phyloP scores from a whole-genome alignment of 371 early-diverging fungal genomes.

The Mortierella sp. region DNA sequence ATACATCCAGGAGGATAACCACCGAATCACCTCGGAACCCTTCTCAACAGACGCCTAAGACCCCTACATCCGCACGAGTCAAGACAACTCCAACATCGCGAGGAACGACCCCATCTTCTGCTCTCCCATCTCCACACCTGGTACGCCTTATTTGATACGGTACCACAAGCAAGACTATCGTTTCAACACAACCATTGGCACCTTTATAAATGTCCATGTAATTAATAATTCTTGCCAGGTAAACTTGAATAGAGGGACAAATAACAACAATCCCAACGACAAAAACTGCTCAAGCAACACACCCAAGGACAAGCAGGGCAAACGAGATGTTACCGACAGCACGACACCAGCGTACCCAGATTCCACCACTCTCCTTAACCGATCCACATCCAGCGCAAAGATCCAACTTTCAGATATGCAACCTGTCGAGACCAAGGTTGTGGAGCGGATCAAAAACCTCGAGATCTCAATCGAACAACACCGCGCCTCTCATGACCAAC shows the following conservation, averaged over 20 bases:
- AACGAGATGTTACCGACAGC: constrained; percentile 16
- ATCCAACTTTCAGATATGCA: constrained; percentile 36
- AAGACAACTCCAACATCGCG: constrained; percentile 6
- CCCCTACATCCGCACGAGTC: constrained; percentile 8
- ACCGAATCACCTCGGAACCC: constrained; percentile 1
- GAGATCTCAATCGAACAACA: constrained; percentile 47
- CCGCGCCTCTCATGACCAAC: constrained; percentile 11
- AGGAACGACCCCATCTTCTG: constrained; percentile 1
- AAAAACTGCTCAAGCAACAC: constrained; percentile 5
- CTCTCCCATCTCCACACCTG: background rate
- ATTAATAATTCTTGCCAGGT: background rate
- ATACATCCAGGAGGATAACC: background rate
- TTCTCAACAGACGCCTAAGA: constrained; percentile 19
- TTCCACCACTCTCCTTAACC: constrained; percentile 18
- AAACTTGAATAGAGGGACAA: background rate
- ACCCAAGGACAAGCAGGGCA: background rate
- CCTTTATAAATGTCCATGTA: background rate
- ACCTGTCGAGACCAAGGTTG: constrained; percentile 17
- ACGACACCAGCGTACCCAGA: constrained; percentile 40
- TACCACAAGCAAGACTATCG: background rate
- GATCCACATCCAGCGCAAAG: constrained; percentile 17
- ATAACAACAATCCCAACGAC: background rate
- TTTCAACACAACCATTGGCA: background rate
- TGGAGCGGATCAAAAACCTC: constrained; percentile 40
- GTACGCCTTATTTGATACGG: background rate